A percentile compares a stretch with the other conserved stretches of the same genome.
These are phyloP conservation scores for Hydnum rufescens DNA, from an alignment of 768 basidiomycete species.

Conservation along the genomic window DNA sequence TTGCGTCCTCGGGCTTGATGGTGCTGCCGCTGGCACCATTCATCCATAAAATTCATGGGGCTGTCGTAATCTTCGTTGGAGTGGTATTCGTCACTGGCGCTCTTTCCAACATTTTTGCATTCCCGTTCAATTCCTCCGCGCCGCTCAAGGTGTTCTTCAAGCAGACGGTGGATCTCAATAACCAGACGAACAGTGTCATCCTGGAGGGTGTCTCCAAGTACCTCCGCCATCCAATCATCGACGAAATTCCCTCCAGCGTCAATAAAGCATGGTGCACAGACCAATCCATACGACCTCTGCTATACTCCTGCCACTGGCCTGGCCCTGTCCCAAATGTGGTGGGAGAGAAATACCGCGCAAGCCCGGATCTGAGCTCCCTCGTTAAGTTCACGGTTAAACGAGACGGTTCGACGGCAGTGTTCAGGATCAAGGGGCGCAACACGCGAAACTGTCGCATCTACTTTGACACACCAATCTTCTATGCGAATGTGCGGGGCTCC, in stretches of 20 bases:
- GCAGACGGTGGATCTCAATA: slow-evolving; percentile 32
- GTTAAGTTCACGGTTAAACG: slow-evolving; percentile 26
- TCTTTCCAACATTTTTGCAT: slow-evolving; percentile 25
- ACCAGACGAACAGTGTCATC: slow-evolving; percentile 14
- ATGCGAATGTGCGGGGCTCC: slow-evolving; percentile 24
- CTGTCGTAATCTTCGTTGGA: slow-evolving; percentile 21
- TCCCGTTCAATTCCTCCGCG: slow-evolving; percentile 41
- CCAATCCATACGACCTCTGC: slow-evolving; percentile 11
- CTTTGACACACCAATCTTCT: slow-evolving; percentile 29
- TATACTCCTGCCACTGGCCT: slow-evolving; percentile 27
- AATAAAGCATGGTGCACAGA: slow-evolving; percentile 17
- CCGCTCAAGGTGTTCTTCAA: slow-evolving; percentile 58
- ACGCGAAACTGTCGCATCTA: slow-evolving; percentile 44
- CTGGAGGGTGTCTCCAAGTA: slow-evolving; percentile 19
- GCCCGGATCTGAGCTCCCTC: slow-evolving; percentile 20
- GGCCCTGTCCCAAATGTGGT: slow-evolving; percentile 21
- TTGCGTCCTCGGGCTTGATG: slow-evolving; percentile 29
- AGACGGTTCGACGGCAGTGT: slow-evolving; percentile 26
- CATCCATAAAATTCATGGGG: slow-evolving; percentile 29
- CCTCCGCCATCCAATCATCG: slow-evolving; percentile 25
- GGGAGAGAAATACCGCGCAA: neutral
- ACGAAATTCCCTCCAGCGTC: slow-evolving; percentile 32
- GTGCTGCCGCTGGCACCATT: slow-evolving; percentile 47
- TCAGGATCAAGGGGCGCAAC: slow-evolving; percentile 34
- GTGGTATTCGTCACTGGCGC: slow-evolving; percentile 25